Conservation (phyloP, 345 rosid genomes). For the Salix udensis region DNA sequence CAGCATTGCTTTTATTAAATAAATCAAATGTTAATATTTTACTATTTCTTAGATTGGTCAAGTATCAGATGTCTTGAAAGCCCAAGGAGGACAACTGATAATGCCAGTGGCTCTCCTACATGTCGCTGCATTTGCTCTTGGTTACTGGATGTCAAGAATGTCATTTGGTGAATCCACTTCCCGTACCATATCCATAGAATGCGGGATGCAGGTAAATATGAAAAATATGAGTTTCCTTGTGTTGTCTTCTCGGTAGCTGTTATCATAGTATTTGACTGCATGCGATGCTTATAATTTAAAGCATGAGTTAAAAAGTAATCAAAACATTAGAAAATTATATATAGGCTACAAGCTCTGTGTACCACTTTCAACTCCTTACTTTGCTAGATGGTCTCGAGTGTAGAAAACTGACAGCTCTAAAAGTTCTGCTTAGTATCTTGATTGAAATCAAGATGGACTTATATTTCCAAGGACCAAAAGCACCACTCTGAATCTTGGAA, state of each 20-base stretch:
- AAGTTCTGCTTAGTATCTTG: too few species aligned
- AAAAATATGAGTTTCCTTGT: too few species aligned
- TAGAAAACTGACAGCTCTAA: too few species aligned
- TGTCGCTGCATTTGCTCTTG: slow-evolving; percentile 76
- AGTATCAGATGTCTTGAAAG: slow-evolving; percentile 80
- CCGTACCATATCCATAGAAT: slow-evolving; percentile 93
- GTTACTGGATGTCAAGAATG: slow-evolving; percentile 73
- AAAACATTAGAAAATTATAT: too few species aligned
- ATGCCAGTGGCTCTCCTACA: slow-evolving; percentile 83
- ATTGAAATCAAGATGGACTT: too few species aligned
- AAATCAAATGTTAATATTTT: slow-evolving; percentile 11
- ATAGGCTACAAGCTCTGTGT: too few species aligned
- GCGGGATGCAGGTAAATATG: slow-evolving; percentile 83
- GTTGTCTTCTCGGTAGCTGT: background rate
- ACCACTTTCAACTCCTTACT: too few species aligned
- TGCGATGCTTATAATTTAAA: background rate
- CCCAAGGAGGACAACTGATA: slow-evolving; percentile 85
- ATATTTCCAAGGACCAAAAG: too few species aligned
- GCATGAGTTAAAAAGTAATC: too few species aligned
- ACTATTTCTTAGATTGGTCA: slow-evolving; percentile 67
- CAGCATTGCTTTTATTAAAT: background rate
- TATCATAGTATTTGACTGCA: background rate
- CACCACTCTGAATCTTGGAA: too few species aligned
- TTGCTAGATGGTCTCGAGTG: too few species aligned
- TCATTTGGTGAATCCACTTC: slow-evolving; percentile 97